Base-by-base conservation (phyloP, 176 grass and related monocot genomes). In the Ampelocalamus luodianensis region DNA sequence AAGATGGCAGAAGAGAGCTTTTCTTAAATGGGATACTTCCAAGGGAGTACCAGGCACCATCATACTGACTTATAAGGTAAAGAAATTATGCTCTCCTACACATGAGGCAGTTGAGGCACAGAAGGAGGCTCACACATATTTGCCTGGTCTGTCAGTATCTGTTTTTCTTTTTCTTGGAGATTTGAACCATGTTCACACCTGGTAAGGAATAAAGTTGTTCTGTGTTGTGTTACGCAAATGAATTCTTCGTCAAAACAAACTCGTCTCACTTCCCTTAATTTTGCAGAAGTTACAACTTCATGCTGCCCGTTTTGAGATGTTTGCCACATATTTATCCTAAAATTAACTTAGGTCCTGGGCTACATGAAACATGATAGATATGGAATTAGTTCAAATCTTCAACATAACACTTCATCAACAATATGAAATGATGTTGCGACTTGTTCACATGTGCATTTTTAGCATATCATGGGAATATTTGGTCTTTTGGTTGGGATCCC, bases 11-110 rank as follows among this genome's bases (percentile, higher is more conserved):
- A 82, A 80, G 62, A 91, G 49, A 71, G 8, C 49, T 50, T 75
- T 87, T 24, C 85, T 87, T 63, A 80, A 87, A 80, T 37, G 64
- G 69, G 49, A 6, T 80, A 84, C 62, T 51, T 80, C 89, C 70
- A 84, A 76, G 23, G 6, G 70, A 71, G 81, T 62, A 65, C 78
- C 58, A 18, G 69, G 81, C 53, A 84, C 43, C 68, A 65, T 80
- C 85, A 76, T 69, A 46, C 60, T 73, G 14, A 61, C 75, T n/a
- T n/a, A 38, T 56, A 87, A 54, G 76, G 89, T 17, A 87, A 91
- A 36, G 76, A 84, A 80, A 87, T 91, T 79, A 84, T 80, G 77
- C 85, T 46, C 68, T 76, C 68, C 80, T 72, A 72, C 79, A 45
- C 62, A 46, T 27, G 80, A 20, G 62, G 78, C 78, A 72, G 65